These are phyloP conservation scores for Backusella tuberculispora DNA, from an alignment of 192 early-diverging fungal genomes.

Conservation along the genomic window DNA sequence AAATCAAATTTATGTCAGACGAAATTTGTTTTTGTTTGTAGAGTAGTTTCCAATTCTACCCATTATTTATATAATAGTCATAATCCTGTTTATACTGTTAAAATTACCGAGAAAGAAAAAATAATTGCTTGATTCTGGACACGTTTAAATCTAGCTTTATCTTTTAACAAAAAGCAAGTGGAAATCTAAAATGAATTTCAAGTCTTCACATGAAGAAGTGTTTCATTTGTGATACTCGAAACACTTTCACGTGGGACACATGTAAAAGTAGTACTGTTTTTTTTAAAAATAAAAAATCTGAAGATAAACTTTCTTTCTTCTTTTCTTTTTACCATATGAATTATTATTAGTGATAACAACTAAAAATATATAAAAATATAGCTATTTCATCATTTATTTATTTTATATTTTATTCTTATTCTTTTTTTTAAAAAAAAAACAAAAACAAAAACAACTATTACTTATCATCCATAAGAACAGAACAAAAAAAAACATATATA, in stretches of 20 bases:
- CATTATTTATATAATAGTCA: neutral
- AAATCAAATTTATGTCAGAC: neutral
- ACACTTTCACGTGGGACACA: slow-evolving; percentile 18
- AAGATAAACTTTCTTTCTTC: slow-evolving; percentile 18
- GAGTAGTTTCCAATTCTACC: neutral
- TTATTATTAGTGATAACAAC: slow-evolving; percentile 11
- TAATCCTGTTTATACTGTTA: neutral
- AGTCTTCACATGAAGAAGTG: slow-evolving; percentile 23
- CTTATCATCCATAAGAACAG: neutral
- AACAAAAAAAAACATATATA: neutral
- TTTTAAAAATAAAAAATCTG: neutral
- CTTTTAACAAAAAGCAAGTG: neutral
- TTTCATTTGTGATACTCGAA: slow-evolving; percentile 9
- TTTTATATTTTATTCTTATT: neutral
- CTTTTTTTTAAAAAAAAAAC: slow-evolving; percentile 9
- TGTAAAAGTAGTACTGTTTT: slow-evolving; percentile 17
- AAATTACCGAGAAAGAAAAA: neutral
- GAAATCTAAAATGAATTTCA: neutral
- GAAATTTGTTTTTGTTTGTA: neutral
- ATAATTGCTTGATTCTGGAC: neutral
- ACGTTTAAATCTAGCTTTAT: neutral
- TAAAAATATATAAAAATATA: neutral
- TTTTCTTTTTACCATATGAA: slow-evolving; percentile 18
- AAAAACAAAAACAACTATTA: neutral
- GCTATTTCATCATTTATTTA: neutral